Percentiles rank a stretch among this genome's conserved stretches.
Evolutionary conservation across 371 early-diverging fungal genomes (phyloP).

Genomic region (Mycotypha africana): DNA sequence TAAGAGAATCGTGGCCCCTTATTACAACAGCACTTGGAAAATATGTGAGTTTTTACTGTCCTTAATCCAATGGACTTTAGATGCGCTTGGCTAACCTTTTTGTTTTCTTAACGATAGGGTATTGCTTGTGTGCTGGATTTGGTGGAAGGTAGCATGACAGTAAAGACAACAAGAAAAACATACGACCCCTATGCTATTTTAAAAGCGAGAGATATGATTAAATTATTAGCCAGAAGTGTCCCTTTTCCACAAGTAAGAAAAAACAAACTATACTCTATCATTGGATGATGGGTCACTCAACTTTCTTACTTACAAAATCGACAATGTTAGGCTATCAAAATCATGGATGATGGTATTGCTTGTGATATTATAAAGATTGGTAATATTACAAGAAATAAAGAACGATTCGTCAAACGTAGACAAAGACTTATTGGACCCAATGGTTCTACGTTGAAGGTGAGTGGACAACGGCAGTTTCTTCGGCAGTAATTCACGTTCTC

Average conservation of each 20-base stretch:
- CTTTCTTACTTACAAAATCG: too few relatives aligned
- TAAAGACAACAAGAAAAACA: slow-evolving; percentile 96
- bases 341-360: slow-evolving; percentile 92
- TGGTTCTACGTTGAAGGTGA: slow-evolving; percentile 96
- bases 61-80: too few relatives aligned
- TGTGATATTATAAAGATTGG: slow-evolving; percentile 99
- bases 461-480: too few relatives aligned
- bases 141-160: slow-evolving; percentile 97
- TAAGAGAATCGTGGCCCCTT: slow-evolving; percentile 94
- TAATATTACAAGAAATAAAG: slow-evolving; percentile 91
- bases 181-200: slow-evolving; percentile 97
- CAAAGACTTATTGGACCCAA: slow-evolving; percentile 97
- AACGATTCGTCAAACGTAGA: slow-evolving; percentile 96
- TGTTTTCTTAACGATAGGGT: slow-evolving; percentile 52
- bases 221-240: slow-evolving; percentile 93
- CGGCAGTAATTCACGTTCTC: too few relatives aligned
- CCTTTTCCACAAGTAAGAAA: slow-evolving; percentile 83
- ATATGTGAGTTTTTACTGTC: slow-evolving; percentile 52
- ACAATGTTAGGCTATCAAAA: slow-evolving; percentile 69
- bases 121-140: slow-evolving; percentile 91
- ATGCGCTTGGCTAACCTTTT: too few relatives aligned
- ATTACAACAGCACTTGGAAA: slow-evolving; percentile 86
- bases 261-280: not conserved
- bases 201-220: slow-evolving; percentile 96
- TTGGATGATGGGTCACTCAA: not conserved